Percentiles rank a stretch among this genome's conserved stretches.
These are phyloP conservation scores for Coprinellus micaceus DNA, from an alignment of 768 basidiomycete genomes.

Conservation along the genomic window DNA sequence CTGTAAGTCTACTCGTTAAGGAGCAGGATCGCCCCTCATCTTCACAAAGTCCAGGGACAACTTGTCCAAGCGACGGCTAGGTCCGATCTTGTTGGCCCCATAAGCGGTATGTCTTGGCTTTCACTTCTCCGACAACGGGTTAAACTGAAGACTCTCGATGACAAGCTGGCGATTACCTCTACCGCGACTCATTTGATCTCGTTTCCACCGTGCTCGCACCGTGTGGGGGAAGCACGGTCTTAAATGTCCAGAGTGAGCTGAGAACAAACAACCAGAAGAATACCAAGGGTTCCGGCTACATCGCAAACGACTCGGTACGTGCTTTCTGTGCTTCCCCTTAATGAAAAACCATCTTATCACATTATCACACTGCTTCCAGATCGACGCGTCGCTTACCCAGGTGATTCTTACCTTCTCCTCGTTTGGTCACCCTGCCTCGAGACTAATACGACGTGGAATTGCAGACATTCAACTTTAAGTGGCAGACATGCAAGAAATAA, in stretches of 20 bases:
- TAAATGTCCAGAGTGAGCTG: conserved; percentile 22
- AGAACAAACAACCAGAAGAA: conserved; percentile 20
- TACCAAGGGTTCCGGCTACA: conserved; percentile 21
- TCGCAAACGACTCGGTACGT: conserved; percentile 19
- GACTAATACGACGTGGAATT: background rate
- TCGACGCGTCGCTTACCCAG: conserved; percentile 10
- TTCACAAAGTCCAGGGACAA: conserved; percentile 20
- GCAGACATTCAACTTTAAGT: conserved; percentile 21
- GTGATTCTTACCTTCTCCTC: conserved; percentile 5
- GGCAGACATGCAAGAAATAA: conserved; percentile 13
- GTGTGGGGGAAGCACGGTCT: conserved; percentile 20
- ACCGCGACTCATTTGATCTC: conserved; percentile 24
- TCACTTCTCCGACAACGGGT: background rate
- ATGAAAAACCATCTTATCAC: background rate
- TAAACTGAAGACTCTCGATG: background rate
- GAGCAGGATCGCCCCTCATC: background rate
- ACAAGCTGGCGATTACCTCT: conserved; percentile 20
- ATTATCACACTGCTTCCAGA: conserved; percentile 6
- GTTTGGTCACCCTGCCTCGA: background rate
- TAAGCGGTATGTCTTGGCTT: conserved; percentile 11
- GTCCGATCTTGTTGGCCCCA: conserved; percentile 20
- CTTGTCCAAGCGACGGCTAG: conserved; percentile 22
- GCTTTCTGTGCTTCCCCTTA: background rate
- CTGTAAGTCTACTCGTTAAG: conserved; percentile 12
- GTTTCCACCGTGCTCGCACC: conserved; percentile 19